Evolutionary conservation across 805 yeast genomes (phyloP).

Genomic region (Pichia eremophila): DNA sequence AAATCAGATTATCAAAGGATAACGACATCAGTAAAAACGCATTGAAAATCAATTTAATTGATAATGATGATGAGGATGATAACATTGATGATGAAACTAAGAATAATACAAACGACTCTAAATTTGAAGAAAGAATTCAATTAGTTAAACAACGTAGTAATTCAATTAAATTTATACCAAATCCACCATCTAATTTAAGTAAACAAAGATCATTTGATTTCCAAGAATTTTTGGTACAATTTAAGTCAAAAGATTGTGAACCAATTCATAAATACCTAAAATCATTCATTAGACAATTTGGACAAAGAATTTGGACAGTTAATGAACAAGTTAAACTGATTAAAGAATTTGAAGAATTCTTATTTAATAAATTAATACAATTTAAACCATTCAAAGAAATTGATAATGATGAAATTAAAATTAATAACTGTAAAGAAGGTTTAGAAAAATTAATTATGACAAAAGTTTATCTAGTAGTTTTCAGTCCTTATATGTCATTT

Average conservation of each 20-base stretch:
- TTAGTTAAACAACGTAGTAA: background rate
- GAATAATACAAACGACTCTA: background rate
- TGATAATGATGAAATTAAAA: conserved; percentile 38
- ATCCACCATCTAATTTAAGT: conserved; percentile 22
- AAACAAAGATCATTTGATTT: conserved; percentile 58
- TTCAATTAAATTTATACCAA: conserved; percentile 18
- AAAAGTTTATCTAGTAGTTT: conserved; percentile 65
- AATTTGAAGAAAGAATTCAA: background rate
- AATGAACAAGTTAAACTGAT: conserved; percentile 73
- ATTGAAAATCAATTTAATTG: background rate
- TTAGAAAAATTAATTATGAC: conserved; percentile 90
- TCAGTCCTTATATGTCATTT: conserved; percentile 54
- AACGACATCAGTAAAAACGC: no score
- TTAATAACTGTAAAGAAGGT: conserved; percentile 78
- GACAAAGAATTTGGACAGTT: conserved; percentile 58
- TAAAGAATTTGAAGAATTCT: conserved; percentile 66
- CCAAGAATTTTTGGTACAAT: conserved; percentile 63
- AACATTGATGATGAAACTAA: background rate
- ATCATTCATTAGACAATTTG: conserved; percentile 74
- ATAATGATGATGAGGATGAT: background rate
- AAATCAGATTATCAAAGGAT: background rate
- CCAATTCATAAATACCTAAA: conserved; percentile 81
- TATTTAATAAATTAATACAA: conserved; percentile 48
- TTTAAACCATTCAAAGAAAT: conserved; percentile 70
- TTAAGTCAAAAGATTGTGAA: conserved; percentile 70